Evolutionary conservation across 345 rosid genomes (phyloP), one percentile per base, ranked within the genome.

Genomic region (Lepidium didymum): DNA sequence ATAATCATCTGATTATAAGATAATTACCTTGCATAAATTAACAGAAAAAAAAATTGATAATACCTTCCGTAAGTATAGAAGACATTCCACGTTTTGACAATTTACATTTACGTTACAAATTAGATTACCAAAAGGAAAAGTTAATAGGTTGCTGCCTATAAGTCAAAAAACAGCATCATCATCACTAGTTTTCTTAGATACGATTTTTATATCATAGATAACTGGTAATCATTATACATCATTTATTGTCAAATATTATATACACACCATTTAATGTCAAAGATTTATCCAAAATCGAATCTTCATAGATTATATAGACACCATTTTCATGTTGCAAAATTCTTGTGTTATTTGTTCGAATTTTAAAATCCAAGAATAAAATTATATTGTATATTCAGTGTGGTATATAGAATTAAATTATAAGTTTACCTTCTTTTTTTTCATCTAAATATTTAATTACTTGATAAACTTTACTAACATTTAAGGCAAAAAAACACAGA

Each of bases 141-240:
- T 46, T 12, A n/a, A 21, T 56, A 72, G 76, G 60, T 64, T 49
- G 11, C 36, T 50, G 21, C 52, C 64, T 55, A 55, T 18, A 40
- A 65, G 77, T 57, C 67, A 73, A 65, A 65, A 60, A 49, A 67
- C 76, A 51, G 46, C 70, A 65, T 65, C 71, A 73, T 64, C 77
- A 74, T 74, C 60, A 49, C 68, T 52, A 51, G 62, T 61, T 66
- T 66, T 67, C 73, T 74, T 59, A 33, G 54, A 73, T 56, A 73
- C 71, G 37, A 49, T 14, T 65, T 42, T 25, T 41, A 34, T 66
- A 49, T 58, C 25, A 42, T 41, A 56, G 47, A 16, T 13, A 37
- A 13, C 12, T 2, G 11, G 62, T 36, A 58, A 73, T 66, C 40
- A 73, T 65, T 65, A 57, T 57, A 14, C 13, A 15, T 35, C 64